Percentiles rank a stretch among this genome's conserved stretches.
These are phyloP conservation scores for Phialemoniopsis sp. DNA, from an alignment of 2,329 filamentous ascomycete species.

Conservation along the genomic window DNA sequence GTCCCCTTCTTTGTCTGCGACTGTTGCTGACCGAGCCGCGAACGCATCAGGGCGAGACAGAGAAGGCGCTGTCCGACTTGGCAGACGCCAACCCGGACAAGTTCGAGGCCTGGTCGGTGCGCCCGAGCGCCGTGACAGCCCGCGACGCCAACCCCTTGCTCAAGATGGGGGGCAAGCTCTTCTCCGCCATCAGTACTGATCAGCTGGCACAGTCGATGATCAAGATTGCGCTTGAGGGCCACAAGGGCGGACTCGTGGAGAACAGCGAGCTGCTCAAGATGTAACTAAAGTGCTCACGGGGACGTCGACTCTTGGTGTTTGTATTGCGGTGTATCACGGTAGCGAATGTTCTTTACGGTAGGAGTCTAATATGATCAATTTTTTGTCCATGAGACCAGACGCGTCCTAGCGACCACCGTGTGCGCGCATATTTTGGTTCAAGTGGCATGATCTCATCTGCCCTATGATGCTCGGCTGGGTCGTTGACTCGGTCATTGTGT, in stretches of 20 bases:
- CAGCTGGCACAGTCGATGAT: conserved; percentile 30
- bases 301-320: too few relatives aligned
- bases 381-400: too few relatives aligned
- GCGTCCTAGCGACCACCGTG: too few relatives aligned
- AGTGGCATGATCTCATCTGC: too few relatives aligned
- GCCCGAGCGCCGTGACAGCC: conserved; percentile 26
- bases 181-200: conserved; percentile 24
- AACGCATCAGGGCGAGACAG: conserved; percentile 23
- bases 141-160: conserved; percentile 17
- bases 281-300: too few relatives aligned
- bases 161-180: conserved; percentile 19
- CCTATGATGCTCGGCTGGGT: too few relatives aligned
- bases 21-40: conserved; percentile 3
- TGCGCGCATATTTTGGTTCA: too few relatives aligned
- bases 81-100: conserved; percentile 22
- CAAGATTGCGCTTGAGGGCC: conserved; percentile 28
- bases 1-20: neutral
- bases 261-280: conserved; percentile 12
- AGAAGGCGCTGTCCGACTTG: conserved; percentile 31
- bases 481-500: too few relatives aligned
- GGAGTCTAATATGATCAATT: too few relatives aligned
- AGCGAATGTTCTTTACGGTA: too few relatives aligned
- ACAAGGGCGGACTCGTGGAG: conserved; percentile 26
- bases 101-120: conserved; percentile 29
- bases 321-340: too few relatives aligned